phyloP scores from a whole-genome alignment of 176 grass and related monocot species.

The Phoenix dactylifera region DNA sequence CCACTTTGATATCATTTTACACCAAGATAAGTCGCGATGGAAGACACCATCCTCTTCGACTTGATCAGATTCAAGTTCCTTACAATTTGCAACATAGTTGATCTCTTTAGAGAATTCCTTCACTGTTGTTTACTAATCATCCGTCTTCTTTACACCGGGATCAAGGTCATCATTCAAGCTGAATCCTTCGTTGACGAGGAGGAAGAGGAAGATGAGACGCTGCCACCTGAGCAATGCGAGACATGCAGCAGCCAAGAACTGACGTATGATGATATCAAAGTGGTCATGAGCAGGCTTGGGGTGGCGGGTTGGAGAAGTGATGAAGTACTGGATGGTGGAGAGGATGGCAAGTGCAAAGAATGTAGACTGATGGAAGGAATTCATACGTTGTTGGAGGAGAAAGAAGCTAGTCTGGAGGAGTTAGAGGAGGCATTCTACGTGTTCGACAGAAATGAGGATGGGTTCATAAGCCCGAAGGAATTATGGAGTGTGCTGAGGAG shows the following conservation, averaged over 20 bases:
- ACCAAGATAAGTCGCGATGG: no score
- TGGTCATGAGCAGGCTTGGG: slow-evolving; percentile 4
- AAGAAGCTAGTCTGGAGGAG: slow-evolving; percentile 46
- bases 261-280: background rate
- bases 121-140: background rate
- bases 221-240: no score
- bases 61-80: no score
- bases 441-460: slow-evolving; percentile 78
- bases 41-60: no score
- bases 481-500: slow-evolving; percentile 53
- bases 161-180: background rate
- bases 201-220: no score
- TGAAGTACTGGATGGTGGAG: background rate
- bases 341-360: slow-evolving; percentile 5
- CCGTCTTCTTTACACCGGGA: background rate
- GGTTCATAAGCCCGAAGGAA: slow-evolving; percentile 48
- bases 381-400: slow-evolving; percentile 32
- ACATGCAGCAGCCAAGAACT: background rate
- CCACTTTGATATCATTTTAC: no score
- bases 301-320: background rate
- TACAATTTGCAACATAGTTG: no score
- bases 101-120: slow-evolving; percentile 5
- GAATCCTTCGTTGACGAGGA: background rate
- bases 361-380: slow-evolving; percentile 21
- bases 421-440: slow-evolving; percentile 61